phyloP scores from a whole-genome alignment of 2,329 filamentous ascomycete species.

The Penicillium hesseltinei region DNA sequence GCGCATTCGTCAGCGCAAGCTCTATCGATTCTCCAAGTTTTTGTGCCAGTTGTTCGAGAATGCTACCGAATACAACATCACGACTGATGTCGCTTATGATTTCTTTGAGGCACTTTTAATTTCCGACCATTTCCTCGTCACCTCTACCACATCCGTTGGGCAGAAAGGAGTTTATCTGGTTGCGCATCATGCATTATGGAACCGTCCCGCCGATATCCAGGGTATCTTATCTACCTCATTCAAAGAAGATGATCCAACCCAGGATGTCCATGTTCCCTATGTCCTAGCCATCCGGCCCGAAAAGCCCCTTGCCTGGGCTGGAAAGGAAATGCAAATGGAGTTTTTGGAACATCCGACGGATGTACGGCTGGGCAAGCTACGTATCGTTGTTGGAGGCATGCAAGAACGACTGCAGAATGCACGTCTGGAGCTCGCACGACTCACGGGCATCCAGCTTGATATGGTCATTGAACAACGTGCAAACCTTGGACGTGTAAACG shows the following conservation, averaged over 20 bases:
- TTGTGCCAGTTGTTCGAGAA: constrained; percentile 94
- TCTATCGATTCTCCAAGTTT: constrained; percentile 91
- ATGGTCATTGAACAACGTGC: constrained; percentile 89
- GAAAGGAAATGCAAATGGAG: constrained; percentile 67
- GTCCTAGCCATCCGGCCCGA: constrained; percentile 83
- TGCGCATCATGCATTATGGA: constrained; percentile 74
- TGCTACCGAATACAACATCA: constrained; percentile 87
- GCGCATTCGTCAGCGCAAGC: constrained; percentile 89
- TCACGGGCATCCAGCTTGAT: constrained; percentile 80
- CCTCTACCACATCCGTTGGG: constrained; percentile 63
- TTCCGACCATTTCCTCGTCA: constrained; percentile 84
- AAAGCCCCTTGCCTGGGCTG: constrained; percentile 74
- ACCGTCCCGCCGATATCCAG: constrained; percentile 77
- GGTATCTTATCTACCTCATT: constrained; percentile 79
- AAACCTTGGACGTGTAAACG: constrained; percentile 88
- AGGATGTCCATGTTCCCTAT: constrained; percentile 76
- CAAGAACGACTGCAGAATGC: constrained; percentile 74
- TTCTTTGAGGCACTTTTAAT: constrained; percentile 78
- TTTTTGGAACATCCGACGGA: constrained; percentile 78
- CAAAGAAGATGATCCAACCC: constrained; percentile 64
- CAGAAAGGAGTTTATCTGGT: constrained; percentile 78
- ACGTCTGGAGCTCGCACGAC: constrained; percentile 71
- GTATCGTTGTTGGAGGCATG: constrained; percentile 84
- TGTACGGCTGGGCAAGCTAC: constrained; percentile 79
- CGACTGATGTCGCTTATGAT: constrained; percentile 66